Conservation (phyloP, 2,329 filamentous ascomycete species). For the Hypocreales sp. region DNA sequence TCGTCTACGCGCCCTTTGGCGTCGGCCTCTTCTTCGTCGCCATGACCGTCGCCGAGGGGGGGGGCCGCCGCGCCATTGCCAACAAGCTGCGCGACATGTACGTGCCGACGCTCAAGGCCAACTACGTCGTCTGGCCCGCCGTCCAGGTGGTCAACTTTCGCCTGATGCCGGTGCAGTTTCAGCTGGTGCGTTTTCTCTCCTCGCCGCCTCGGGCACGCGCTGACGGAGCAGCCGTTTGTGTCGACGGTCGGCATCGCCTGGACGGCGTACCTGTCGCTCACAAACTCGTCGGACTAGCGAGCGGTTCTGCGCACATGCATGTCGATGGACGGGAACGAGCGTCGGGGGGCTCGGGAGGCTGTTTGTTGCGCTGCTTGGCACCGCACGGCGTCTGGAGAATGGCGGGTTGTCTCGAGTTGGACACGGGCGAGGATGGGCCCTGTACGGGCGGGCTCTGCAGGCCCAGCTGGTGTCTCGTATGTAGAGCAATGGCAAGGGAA, state of each 20-base stretch:
- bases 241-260: slow-evolving; percentile 92
- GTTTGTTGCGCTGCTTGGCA: slow-evolving; percentile 1
- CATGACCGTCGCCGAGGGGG: slow-evolving; percentile 93
- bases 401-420: not conserved
- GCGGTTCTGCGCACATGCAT: too few species aligned
- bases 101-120: slow-evolving; percentile 84
- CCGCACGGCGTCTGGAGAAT: slow-evolving; percentile 5
- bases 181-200: slow-evolving; percentile 55
- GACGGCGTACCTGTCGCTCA: slow-evolving; percentile 91
- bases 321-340: not conserved
- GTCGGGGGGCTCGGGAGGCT: too few species aligned
- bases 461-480: too few species aligned
- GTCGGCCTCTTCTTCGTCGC: slow-evolving; percentile 82
- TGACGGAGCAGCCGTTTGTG: slow-evolving; percentile 77
- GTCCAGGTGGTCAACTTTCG: slow-evolving; percentile 97
- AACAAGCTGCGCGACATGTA: slow-evolving; percentile 91
- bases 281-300: slow-evolving; percentile 75
- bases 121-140: slow-evolving; percentile 86
- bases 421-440: too few species aligned
- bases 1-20: slow-evolving; percentile 82
- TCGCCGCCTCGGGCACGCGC: too few species aligned
- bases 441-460: too few species aligned
- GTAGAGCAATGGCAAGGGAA: too few species aligned
- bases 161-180: slow-evolving; percentile 86
- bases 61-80: slow-evolving; percentile 61